Percentiles rank a stretch among this genome's conserved stretches.
phyloP scores from a whole-genome alignment of 2,329 filamentous ascomycete species.

The Immersiporthe knoxdaviesiana region DNA sequence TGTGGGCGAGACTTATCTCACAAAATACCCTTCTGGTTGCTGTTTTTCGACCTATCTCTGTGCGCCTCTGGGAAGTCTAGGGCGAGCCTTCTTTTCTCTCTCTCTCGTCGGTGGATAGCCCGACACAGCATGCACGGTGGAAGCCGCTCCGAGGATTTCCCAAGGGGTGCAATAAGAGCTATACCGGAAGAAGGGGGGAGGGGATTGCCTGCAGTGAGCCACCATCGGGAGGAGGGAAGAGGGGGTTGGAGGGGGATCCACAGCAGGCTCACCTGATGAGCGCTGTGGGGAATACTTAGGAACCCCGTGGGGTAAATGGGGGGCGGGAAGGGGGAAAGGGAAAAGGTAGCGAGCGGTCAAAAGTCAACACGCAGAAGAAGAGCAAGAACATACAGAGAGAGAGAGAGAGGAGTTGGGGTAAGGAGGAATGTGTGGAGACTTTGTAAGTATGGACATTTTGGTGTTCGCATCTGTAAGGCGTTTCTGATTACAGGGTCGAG shows the following conservation, averaged over 20 bases:
- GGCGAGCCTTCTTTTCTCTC: no score
- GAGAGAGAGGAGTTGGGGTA: background rate
- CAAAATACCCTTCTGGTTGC: no score
- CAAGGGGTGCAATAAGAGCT: background rate
- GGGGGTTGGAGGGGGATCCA: background rate
- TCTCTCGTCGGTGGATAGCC: background rate
- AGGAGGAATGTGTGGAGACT: constrained; percentile 2
- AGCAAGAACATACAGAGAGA: background rate
- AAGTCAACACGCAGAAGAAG: background rate
- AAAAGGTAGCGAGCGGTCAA: background rate
- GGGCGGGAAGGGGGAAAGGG: background rate
- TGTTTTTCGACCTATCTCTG: background rate
- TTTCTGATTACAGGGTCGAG: constrained; percentile 22
- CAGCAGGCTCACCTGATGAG: background rate
- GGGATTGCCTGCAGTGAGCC: background rate
- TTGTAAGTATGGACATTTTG: background rate
- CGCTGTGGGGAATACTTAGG: constrained; percentile 1
- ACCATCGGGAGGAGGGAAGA: constrained; percentile 8
- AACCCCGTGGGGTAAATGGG: background rate
- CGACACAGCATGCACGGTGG: constrained; percentile 2
- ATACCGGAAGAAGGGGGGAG: background rate
- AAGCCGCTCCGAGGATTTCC: constrained; percentile 3
- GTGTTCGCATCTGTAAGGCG: constrained; percentile 26
- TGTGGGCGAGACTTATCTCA: background rate
- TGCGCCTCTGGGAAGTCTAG: background rate